Conservation (phyloP, 352 stramenopile species). For the Pythium dissotocum region DNA sequence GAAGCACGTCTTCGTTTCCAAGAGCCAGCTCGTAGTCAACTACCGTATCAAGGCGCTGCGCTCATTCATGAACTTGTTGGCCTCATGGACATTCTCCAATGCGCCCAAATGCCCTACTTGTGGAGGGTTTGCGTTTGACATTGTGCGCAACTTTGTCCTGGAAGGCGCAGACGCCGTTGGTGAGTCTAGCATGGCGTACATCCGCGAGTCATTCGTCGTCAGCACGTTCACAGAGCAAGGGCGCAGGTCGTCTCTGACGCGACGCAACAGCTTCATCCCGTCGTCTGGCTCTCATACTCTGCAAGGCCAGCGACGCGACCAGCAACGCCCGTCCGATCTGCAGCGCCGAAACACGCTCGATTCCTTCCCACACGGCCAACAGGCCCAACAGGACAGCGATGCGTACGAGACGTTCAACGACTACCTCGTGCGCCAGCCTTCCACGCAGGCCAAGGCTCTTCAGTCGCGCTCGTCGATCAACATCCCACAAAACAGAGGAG, state of each 20-base stretch:
- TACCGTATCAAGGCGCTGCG: conserved; percentile 84
- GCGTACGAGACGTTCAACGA: conserved; percentile 80
- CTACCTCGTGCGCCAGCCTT: conserved; percentile 56
- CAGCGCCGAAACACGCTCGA: not conserved
- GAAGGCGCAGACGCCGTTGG: conserved; percentile 52
- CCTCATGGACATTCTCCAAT: conserved; percentile 80
- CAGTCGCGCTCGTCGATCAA: conserved; percentile 22
- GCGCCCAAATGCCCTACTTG: conserved; percentile 85
- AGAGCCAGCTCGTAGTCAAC: conserved; percentile 75
- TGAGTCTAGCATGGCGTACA: conserved; percentile 66
- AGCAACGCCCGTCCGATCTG: conserved; percentile 5
- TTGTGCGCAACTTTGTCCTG: conserved; percentile 79
- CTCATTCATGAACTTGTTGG: conserved; percentile 81
- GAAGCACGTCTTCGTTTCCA: conserved; percentile 84
- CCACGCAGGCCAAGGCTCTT: conserved; percentile 43
- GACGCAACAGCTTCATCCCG: conserved; percentile 61
- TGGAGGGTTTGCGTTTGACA: conserved; percentile 75
- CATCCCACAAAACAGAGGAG: conserved; percentile 8
- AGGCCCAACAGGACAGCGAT: conserved; percentile 22
- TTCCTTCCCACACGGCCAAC: conserved; percentile 2
- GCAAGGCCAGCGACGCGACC: conserved; percentile 26
- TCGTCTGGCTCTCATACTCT: conserved; percentile 35
- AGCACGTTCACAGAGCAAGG: conserved; percentile 48
- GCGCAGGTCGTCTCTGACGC: conserved; percentile 30
- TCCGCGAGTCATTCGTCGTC: conserved; percentile 63